Percentiles rank a stretch among this genome's conserved stretches.
These are phyloP conservation scores for Podaxis sp. DNA, from an alignment of 768 basidiomycete genomes.

Conservation along the genomic window DNA sequence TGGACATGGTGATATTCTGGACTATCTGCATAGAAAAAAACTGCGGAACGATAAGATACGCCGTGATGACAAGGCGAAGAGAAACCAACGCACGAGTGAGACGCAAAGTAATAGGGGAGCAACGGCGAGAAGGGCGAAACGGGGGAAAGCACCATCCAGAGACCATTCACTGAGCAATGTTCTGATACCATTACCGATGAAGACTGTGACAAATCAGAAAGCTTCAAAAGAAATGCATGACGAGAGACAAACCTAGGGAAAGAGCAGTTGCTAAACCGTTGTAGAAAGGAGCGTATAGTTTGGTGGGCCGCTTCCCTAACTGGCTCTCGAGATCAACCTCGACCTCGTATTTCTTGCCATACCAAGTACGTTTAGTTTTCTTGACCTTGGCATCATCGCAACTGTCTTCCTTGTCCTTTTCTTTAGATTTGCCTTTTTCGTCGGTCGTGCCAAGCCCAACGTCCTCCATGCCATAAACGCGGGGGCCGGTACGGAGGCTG, in stretches of 20 bases:
- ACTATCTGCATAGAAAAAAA: constrained; percentile 79
- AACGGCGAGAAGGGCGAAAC: constrained; percentile 64
- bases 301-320: constrained; percentile 23
- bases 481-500: background rate
- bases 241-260: constrained; percentile 48
- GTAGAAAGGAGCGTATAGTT: constrained; percentile 67
- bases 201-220: constrained; percentile 46
- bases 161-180: constrained; percentile 64
- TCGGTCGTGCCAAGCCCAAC: background rate
- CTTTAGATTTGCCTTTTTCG: constrained; percentile 6
- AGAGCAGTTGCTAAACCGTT: constrained; percentile 60
- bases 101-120: constrained; percentile 74
- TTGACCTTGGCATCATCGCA: constrained; percentile 20
- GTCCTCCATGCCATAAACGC: constrained; percentile 6
- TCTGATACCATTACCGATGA: constrained; percentile 64
- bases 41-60: constrained; percentile 34
- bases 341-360: constrained; percentile 42
- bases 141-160: constrained; percentile 56
- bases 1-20: constrained; percentile 63
- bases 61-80: constrained; percentile 23
- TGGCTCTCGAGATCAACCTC: constrained; percentile 24
- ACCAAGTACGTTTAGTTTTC: constrained; percentile 55
- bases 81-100: constrained; percentile 47
- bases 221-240: constrained; percentile 30
- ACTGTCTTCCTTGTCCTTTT: constrained; percentile 5